Base-by-base conservation (phyloP, 1,284 basidiomycete species). In the Trichosporon ovoides region DNA sequence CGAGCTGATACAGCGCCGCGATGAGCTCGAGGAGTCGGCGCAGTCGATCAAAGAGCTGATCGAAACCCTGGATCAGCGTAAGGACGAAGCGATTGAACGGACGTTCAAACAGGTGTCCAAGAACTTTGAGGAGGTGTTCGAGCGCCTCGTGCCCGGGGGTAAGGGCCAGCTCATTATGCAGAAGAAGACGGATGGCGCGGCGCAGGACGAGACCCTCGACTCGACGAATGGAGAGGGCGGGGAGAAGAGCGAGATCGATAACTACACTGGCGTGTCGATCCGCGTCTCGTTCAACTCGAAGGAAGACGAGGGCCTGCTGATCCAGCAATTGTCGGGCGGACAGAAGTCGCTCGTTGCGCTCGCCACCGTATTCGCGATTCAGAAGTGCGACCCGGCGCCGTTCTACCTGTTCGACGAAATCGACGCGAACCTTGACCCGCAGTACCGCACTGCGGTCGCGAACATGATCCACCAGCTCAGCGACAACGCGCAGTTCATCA, bases 361-460 rank as follows among this genome's bases (percentile, higher is more conserved):
- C 28, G 92, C 96, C 1, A 19, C 66, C 88, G 94, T 99, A 18
- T 98, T 98, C 72, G 93, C 95, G 9, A 98, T 98, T 68, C 96
- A 99, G 76, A 97, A 96, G 77, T 98, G 94, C 75, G 96, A 99
- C 72, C 96, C 96, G 1, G 96, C 96, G 0, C 96, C 96, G 0
- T 99, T 99, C 81, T 98, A 98, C 77, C 82, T 99, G n/a, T 98
- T 98, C 72, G 96, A 99, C 74, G 96, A 99, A 86, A 98, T 98
- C 71, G 95, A 98, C 69, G 95, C 95, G 53, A 98, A 98, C 69
- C 82, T 99, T 54, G 96, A 99, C 69, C 91, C 95, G 6, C 92
- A 98, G 79, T 97, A 98, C 66, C 88, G 95, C 40, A 97, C 94
- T 2, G 91, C 95, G 3, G 95, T 98, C 22, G 93, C 95, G 91